Conservation (phyloP, 495 filamentous ascomycete species). For the Friedmanniomyces endolithicus region DNA sequence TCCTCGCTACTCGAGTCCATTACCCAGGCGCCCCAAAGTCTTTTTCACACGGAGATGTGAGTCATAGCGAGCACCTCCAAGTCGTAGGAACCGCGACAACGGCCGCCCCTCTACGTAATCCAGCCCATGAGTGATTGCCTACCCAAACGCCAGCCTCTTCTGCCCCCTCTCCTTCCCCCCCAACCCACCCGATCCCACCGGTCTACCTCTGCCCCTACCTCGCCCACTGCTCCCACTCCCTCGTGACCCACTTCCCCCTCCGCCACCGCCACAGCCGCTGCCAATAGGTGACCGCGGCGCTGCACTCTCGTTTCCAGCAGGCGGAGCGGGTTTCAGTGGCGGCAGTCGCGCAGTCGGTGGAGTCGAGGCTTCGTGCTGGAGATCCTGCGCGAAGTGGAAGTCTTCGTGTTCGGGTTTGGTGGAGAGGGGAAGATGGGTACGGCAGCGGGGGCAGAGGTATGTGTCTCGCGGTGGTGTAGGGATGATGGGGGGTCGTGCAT, state of each 20-base stretch:
- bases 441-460: constrained; percentile 57
- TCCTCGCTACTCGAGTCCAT: no score
- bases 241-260: no score
- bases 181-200: constrained; percentile 5
- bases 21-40: no score
- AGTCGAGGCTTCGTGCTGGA: constrained; percentile 45
- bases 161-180: constrained; percentile 28
- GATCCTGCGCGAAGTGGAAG: constrained; percentile 88
- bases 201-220: constrained; percentile 14
- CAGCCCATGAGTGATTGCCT: no score
- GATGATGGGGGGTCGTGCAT: constrained; percentile 16
- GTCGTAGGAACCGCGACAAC: no score
- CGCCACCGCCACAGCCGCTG: no score
- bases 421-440: constrained; percentile 39
- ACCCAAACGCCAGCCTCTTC: constrained; percentile 29
- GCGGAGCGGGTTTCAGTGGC: constrained; percentile 11
- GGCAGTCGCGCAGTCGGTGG: not conserved
- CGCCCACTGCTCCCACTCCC: constrained; percentile 7
- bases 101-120: no score
- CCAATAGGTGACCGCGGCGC: not conserved
- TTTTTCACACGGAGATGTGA: no score
- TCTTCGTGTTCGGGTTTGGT: constrained; percentile 71
- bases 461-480: constrained; percentile 21
- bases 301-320: not conserved
- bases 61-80: no score